Evolutionary conservation across 345 rosid genomes (phyloP).

Genomic region (Odontarrhena argentea): DNA sequence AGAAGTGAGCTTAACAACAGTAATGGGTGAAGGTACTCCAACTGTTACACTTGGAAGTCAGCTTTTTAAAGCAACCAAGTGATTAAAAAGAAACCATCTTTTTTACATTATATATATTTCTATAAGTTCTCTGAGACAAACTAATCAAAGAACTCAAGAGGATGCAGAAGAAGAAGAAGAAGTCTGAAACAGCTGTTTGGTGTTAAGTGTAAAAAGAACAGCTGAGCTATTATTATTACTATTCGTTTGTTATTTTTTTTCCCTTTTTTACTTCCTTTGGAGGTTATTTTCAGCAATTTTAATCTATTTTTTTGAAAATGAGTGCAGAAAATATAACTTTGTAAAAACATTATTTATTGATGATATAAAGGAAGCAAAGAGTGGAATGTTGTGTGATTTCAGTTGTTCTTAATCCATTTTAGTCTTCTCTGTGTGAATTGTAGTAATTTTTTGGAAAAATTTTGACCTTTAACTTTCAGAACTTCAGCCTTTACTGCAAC

Average conservation of each 20-base stretch:
- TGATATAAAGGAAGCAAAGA: conserved; percentile 41
- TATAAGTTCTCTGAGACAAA: conserved; percentile 27
- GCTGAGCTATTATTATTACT: conserved; percentile 56
- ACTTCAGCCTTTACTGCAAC: background rate
- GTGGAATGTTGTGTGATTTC: conserved; percentile 37
- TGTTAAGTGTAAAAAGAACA: conserved; percentile 74
- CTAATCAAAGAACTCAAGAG: conserved; percentile 39
- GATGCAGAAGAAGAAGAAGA: conserved; percentile 26
- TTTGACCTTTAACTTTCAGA: conserved; percentile 7
- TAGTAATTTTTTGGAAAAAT: background rate
- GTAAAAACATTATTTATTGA: conserved; percentile 56
- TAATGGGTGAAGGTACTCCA: conserved; percentile 85
- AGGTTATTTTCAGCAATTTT: conserved; percentile 36
- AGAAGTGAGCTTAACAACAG: conserved; percentile 78
- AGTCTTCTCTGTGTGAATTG: background rate
- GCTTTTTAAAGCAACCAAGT: conserved; percentile 61
- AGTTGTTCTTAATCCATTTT: background rate
- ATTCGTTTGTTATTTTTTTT: conserved; percentile 27
- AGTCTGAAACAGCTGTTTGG: conserved; percentile 63
- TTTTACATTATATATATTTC: conserved; percentile 35
- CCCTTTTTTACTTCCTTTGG: conserved; percentile 27
- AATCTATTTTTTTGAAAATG: conserved; percentile 22
- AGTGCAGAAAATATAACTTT: conserved; percentile 52
- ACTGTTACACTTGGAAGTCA: conserved; percentile 89
- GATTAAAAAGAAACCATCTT: conserved; percentile 41